Evolutionary conservation across 1,139 yeast species (phyloP), one percentile per base, ranked within the genome.

Genomic region (Saccharomyces hybrid): DNA sequence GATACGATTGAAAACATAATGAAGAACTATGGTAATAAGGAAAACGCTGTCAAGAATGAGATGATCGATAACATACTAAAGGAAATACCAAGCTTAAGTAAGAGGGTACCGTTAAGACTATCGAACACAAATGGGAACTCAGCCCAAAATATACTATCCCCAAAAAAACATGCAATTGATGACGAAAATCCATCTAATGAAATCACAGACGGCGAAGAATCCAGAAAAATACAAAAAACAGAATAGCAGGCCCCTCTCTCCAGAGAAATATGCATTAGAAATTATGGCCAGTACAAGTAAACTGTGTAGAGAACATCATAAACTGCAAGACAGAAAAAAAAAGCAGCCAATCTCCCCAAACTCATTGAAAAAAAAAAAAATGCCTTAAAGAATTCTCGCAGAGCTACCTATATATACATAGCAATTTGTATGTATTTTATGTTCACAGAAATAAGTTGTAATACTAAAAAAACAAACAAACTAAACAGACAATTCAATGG

Each of bases 401-500:
- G 44, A 2, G 44, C 25, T 38, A 38, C n/a, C 44, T 16, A 38
- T 38, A 38, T 38, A 38, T 0, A 14, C 6, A 8, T 8, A 8
- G 3, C 13, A 13, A 3, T 4, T 16, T 20, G 13, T 38, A 20
- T 38, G 44, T 38, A 38, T 7, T 32, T 7, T 38, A 2, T 38
- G 11, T 38, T 38, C n/a, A 20, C 25, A 9, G 44, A 16, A 38
- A 14, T 27, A 25, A 20, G 49, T 47, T 49, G 57, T 53, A 52
- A 44, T 47, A 51, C 27, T 50, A 52, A 54, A 48, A 50, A 53
- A 30, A 48, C 34, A 42, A 31, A 41, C 23, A 20, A 20, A 20
- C 23, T 3, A 20, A 20, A 20, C 23, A 20, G 4, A 48, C 41
- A 47, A 25, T 47, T 30, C 32, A 20, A 28, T 38, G 44, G 44